These are phyloP conservation scores for Auricularia sp. DNA, from an alignment of 768 basidiomycete genomes.

Conservation along the genomic window DNA sequence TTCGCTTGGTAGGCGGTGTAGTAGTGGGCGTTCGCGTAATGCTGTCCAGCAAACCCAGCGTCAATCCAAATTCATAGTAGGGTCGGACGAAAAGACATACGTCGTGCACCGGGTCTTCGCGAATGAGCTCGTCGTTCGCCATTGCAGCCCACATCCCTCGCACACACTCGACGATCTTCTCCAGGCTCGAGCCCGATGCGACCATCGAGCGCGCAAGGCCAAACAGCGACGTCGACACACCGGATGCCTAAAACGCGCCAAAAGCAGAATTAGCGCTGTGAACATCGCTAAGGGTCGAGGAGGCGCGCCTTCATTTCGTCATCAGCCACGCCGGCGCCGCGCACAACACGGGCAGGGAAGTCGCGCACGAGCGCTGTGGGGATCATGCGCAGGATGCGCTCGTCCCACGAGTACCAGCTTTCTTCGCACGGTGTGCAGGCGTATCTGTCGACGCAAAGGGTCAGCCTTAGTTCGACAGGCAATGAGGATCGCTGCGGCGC, in stretches of 20 bases:
- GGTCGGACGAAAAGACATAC: background rate
- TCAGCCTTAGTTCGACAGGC: too few relatives aligned
- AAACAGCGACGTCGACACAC: background rate
- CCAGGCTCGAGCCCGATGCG: background rate
- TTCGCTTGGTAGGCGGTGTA: background rate
- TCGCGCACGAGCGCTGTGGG: background rate
- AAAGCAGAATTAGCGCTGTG: too few relatives aligned
- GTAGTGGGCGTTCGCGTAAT: background rate
- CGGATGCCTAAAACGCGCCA: background rate
- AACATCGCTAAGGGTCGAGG: too few relatives aligned
- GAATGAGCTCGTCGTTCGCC: background rate
- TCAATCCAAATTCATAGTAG: too few relatives aligned
- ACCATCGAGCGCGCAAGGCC: background rate
- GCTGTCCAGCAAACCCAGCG: background rate
- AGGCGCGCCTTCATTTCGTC: too few relatives aligned
- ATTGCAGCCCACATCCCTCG: background rate
- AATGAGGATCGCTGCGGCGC: too few relatives aligned
- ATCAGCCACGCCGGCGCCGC: too few relatives aligned
- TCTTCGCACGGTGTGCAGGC: constrained; percentile 49
- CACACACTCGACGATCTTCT: background rate
- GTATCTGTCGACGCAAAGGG: constrained; percentile 30
- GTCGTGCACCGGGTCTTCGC: background rate
- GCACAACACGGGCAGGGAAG: too few relatives aligned
- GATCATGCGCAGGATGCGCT: constrained; percentile 51
- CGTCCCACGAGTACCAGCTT: constrained; percentile 61